These are phyloP conservation scores for Dimocarpus longan DNA, from an alignment of 345 rosid genomes.

Conservation along the genomic window DNA sequence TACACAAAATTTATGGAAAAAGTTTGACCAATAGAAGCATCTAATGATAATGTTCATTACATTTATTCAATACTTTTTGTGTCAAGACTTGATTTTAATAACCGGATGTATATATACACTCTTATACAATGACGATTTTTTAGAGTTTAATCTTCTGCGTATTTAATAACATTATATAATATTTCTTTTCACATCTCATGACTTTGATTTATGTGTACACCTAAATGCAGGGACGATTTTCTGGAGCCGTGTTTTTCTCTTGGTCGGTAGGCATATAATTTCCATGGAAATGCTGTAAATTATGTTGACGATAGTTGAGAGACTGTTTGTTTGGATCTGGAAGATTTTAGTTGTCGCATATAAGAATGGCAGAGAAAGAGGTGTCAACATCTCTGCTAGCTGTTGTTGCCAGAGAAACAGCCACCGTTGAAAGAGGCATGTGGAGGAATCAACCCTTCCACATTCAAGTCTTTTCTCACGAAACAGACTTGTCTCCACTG, in stretches of 20 bases:
- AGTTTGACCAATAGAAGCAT: too few species aligned
- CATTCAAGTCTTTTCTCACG: not conserved
- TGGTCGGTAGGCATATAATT: conserved; percentile 8
- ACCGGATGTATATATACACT: too few species aligned
- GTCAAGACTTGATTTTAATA: too few species aligned
- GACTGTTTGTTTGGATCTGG: not conserved
- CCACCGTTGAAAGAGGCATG: conserved; percentile 25
- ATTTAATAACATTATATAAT: too few species aligned
- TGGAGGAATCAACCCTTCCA: not conserved
- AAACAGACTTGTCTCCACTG: not conserved
- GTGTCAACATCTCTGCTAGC: conserved; percentile 23
- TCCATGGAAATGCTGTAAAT: not conserved
- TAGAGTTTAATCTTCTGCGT: too few species aligned
- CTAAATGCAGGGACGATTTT: too few species aligned
- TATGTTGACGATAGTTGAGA: not conserved
- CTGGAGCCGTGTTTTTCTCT: not conserved
- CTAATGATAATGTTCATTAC: too few species aligned
- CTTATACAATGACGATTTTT: too few species aligned
- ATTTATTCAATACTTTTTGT: too few species aligned
- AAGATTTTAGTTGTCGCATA: conserved; percentile 4
- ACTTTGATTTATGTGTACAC: too few species aligned
- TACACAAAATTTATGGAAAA: too few species aligned
- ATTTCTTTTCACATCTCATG: too few species aligned
- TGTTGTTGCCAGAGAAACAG: conserved; percentile 13
- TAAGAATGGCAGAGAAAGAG: conserved; percentile 3